These are phyloP conservation scores for Trichomonascus vanleenenianus DNA, from an alignment of 805 yeast genomes.

Conservation along the genomic window DNA sequence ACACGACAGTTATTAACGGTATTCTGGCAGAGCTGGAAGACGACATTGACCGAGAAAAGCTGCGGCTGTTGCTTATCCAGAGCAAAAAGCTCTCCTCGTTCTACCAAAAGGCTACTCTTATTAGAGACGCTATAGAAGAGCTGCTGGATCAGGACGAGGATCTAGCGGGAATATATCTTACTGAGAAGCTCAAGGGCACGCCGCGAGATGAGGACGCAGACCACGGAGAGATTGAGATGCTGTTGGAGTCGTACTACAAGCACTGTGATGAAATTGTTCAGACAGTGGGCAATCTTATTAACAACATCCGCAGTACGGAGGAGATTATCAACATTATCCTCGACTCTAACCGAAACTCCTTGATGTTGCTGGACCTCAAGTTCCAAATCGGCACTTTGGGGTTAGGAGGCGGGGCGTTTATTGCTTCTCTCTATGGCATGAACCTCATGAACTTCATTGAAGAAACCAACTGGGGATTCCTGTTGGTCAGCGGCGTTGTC, in stretches of 20 bases:
- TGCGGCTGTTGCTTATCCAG: slow-evolving; percentile 72
- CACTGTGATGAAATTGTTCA: slow-evolving; percentile 94
- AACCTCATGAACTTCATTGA: slow-evolving; percentile 89
- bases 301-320: slow-evolving; percentile 88
- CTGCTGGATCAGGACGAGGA: slow-evolving; percentile 83
- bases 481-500: slow-evolving; percentile 39
- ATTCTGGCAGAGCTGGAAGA: slow-evolving; percentile 72
- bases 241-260: slow-evolving; percentile 82
- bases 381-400: slow-evolving; percentile 80
- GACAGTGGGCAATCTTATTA: slow-evolving; percentile 63
- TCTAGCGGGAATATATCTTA: slow-evolving; percentile 69
- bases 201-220: slow-evolving; percentile 38
- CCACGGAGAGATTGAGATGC: slow-evolving; percentile 80
- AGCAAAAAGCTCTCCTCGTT: slow-evolving; percentile 80
- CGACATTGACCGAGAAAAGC: slow-evolving; percentile 69
- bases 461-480: slow-evolving; percentile 66
- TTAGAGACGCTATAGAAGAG: slow-evolving; percentile 79
- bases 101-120: slow-evolving; percentile 72
- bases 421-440: slow-evolving; percentile 93
- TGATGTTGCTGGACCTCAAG: slow-evolving; percentile 79
- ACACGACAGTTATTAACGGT: slow-evolving; percentile 64
- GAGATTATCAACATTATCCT: slow-evolving; percentile 89
- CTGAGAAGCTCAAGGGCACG: slow-evolving; percentile 45
- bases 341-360: slow-evolving; percentile 88
- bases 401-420: slow-evolving; percentile 68